These are phyloP conservation scores for Diaporthe humulicola DNA, from an alignment of 2,329 filamentous ascomycete genomes.

Conservation along the genomic window DNA sequence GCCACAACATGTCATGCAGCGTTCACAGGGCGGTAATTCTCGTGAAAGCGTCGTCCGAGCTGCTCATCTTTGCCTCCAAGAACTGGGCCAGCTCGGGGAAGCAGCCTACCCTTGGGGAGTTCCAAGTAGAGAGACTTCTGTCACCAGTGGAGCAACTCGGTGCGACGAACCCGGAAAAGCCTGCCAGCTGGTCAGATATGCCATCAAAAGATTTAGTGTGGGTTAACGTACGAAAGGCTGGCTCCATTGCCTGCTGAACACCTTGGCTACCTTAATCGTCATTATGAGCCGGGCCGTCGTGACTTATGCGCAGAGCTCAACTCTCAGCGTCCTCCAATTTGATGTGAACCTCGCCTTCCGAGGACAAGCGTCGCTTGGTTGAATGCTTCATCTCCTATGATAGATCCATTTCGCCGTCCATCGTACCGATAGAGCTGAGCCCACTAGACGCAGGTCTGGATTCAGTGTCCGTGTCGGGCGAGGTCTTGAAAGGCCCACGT, in stretches of 20 bases:
- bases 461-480: slow-evolving; percentile 47
- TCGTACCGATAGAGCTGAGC: slow-evolving; percentile 66
- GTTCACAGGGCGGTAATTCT: no score
- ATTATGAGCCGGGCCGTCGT: neutral
- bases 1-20: neutral
- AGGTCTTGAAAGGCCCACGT: slow-evolving; percentile 43
- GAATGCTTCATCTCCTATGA: slow-evolving; percentile 41
- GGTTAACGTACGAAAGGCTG: neutral
- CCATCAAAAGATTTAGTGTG: neutral
- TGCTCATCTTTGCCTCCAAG: neutral
- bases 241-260: neutral
- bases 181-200: slow-evolving; percentile 1
- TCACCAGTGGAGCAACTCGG: neutral
- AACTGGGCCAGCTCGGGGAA: neutral
- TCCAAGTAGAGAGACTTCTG: neutral
- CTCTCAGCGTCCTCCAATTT: neutral
- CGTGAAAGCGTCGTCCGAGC: neutral
- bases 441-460: slow-evolving; percentile 67
- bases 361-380: neutral
- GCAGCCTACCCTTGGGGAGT: neutral
- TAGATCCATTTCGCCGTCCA: slow-evolving; percentile 62
- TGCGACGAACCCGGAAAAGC: neutral
- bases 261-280: neutral
- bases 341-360: neutral
- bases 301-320: neutral